These are phyloP conservation scores for Trypanosoma theileri DNA, from an alignment of 208 protist genomes.

Conservation along the genomic window DNA sequence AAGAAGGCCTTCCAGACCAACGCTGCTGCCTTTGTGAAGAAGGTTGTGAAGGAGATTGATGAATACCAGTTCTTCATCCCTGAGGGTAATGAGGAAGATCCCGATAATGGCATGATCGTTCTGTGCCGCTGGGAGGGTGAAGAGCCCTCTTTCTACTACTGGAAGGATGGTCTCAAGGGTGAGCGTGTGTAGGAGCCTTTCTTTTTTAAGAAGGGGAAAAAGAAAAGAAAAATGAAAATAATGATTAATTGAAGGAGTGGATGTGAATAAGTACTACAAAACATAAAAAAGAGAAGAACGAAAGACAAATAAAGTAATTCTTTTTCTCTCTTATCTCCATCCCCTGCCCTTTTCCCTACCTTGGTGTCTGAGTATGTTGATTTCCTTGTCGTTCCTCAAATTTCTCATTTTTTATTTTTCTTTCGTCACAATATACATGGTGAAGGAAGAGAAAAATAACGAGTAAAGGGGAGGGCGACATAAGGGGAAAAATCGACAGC, in stretches of 20 bases:
- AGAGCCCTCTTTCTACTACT: slow-evolving; percentile 87
- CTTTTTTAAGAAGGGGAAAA: not conserved
- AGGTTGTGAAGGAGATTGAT: slow-evolving; percentile 90
- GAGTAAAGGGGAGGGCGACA: no score
- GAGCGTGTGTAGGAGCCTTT: slow-evolving; percentile 64
- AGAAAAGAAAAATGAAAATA: slow-evolving; percentile 15
- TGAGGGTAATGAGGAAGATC: slow-evolving; percentile 89
- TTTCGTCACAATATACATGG: no score
- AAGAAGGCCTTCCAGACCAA: slow-evolving; percentile 91
- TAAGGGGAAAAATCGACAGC: no score
- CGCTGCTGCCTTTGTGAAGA: slow-evolving; percentile 88
- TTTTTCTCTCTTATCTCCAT: no score
- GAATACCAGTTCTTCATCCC: slow-evolving; percentile 94
- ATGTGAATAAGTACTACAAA: no score
- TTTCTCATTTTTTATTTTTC: no score
- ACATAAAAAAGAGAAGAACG: no score
- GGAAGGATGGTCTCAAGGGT: slow-evolving; percentile 90
- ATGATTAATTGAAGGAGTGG: slow-evolving; percentile 14
- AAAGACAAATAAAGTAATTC: no score
- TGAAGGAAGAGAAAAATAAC: no score
- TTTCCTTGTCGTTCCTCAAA: no score
- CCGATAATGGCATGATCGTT: slow-evolving; percentile 89
- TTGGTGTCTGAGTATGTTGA: no score
- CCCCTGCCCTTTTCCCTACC: no score
- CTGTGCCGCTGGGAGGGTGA: slow-evolving; percentile 89